Base-by-base conservation (phyloP, 805 yeast genomes). In the Saccharomycopsis fermentans region DNA sequence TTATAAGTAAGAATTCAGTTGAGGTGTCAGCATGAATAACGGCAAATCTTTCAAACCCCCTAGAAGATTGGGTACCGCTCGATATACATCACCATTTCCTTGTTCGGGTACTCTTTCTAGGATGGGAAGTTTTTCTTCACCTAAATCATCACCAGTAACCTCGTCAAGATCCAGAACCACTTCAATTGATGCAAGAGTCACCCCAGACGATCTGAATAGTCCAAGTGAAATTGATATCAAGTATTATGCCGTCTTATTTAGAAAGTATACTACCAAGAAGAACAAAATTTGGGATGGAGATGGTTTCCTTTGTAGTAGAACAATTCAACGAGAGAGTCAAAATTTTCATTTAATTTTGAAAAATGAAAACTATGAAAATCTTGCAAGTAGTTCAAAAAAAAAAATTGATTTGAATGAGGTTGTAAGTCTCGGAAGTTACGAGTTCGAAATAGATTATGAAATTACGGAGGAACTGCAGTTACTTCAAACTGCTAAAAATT, bases 251-350 rank as follows among this genome's bases (percentile, higher is more conserved):
- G 81, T 82, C 5, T 77, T 87, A 63, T 87, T 85, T 78, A 74
- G 99, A 36, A 90, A 89, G 68, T 76, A 77, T 48, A 75, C 92
- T 0, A 76, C 73, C 35, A 89, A 87, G 71, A 90, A 92, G 74
- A 83, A 90, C 69, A 91, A 91, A 68, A 83, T 90, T 0, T 94
- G 99, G 99, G 95, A 89, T 58, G 96, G 96, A 1, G 98, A 94
- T 71, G 98, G 96, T 0, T 70, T 72, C 36, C 50, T 43, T 43
- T 43, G 50, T 43, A 21, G 24, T 21, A 43, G 50, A 43, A 21
- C 8, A 72, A 86, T 16, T 64, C 71, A 0, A 67, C 77, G 1
- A 66, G 70, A n/a, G 62, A 19, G 17, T 43, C 50, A 4, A 1
- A 24, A 43, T 21, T 43, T 43, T 21, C 50, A 43, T 43, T 43